Evolutionary conservation across 208 protist genomes (phyloP), one percentile per base, ranked within the genome.

Genomic region (Eutreptiella sp.): DNA sequence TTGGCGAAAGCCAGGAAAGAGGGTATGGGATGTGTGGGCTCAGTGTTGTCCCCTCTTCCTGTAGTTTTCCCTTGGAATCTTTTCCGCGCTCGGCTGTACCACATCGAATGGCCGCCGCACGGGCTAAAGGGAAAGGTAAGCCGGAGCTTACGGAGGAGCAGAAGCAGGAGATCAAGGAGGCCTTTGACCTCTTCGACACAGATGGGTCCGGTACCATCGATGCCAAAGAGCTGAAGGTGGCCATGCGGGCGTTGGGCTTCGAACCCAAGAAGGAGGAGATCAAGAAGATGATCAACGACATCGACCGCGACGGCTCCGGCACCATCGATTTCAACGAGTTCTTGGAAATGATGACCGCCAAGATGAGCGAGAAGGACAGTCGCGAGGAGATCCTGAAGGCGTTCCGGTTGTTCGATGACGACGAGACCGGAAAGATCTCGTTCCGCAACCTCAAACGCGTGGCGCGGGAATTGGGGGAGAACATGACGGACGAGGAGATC

Each of bases 361-460:
- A 76, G 50, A 76, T 83, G 34, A 21, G 29, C 27, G 63, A 80
- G 36, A 62, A 74, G 16, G 75, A 86, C 36, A 48, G 71, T 0
- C 0, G 35, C 26, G 79, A 84, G 2, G 80, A 86, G 46, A 84
- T 87, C 19, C 36, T 70, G n/a, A 76, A 81, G 46, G 81, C 79
- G 7, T 87, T 87, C 61, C 43, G 68, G 29, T 59, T 87, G 7
- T 87, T 87, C 68, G 79, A 85, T 57, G 77, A 81, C 28, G 81
- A 87, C 45, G 38, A 79, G 23, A 78, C 76, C 7, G 81, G 81
- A 14, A 72, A 66, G 24, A 87, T 87, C 35, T 62, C 72, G 16
- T 86, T 96, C 50, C 77, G 81, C 27, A 94, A 96, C 66, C 61
- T 96, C 1, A 89, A 86, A 32, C 16, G 60, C 11, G 81, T 90